phyloP scores from a whole-genome alignment of 2,329 filamentous ascomycete species.

The Colletotrichum tropicicola region DNA sequence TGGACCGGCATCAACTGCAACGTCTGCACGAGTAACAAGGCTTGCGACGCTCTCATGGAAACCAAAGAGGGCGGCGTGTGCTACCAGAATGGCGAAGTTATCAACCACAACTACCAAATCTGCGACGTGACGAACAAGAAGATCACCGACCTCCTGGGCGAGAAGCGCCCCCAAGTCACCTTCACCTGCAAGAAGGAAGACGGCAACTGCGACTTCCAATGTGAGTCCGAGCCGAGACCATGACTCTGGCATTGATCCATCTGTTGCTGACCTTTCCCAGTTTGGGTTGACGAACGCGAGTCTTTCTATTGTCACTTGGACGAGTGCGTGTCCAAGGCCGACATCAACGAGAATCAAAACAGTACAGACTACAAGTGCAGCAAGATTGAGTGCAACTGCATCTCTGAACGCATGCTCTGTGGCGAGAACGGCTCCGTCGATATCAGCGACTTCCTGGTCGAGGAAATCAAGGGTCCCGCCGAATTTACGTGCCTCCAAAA shows the following conservation, averaged over 20 bases:
- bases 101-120: slow-evolving; percentile 96
- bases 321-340: slow-evolving; percentile 78
- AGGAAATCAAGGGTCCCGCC: slow-evolving; percentile 88
- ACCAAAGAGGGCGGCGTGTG: slow-evolving; percentile 85
- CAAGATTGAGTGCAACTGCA: slow-evolving; percentile 85
- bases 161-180: slow-evolving; percentile 89
- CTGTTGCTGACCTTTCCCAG: slow-evolving; percentile 50
- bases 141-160: slow-evolving; percentile 86
- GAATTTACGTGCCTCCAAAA: slow-evolving; percentile 79
- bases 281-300: slow-evolving; percentile 94
- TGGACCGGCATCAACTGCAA: slow-evolving; percentile 99
- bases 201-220: slow-evolving; percentile 92
- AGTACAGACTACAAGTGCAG: slow-evolving; percentile 86
- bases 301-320: slow-evolving; percentile 96
- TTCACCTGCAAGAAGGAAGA: slow-evolving; percentile 86
- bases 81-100: slow-evolving; percentile 88
- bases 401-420: slow-evolving; percentile 92
- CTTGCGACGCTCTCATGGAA: slow-evolving; percentile 89
- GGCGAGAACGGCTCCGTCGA: slow-evolving; percentile 92
- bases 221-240: too few species aligned
- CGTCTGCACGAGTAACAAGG: slow-evolving; percentile 84
- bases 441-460: slow-evolving; percentile 85
- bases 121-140: slow-evolving; percentile 97
- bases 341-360: slow-evolving; percentile 77
- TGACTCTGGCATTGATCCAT: too few species aligned